Base-by-base conservation (phyloP, 2,329 filamentous ascomycete species). In the Purpureocillium takamizusanense region DNA sequence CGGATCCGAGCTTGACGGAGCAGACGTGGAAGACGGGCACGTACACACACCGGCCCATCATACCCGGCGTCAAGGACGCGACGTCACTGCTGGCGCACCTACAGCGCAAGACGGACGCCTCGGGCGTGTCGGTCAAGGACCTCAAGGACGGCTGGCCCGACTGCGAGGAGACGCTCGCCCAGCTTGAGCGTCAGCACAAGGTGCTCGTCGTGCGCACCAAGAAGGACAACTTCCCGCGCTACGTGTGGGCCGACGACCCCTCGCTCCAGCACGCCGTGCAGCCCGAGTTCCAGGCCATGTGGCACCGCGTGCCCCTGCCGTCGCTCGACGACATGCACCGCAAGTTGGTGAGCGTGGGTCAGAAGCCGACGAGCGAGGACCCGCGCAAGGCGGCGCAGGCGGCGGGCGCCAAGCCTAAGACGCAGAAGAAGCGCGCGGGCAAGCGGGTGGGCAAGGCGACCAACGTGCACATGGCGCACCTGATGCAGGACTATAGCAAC, bases 71-170 rank as follows among this genome's bases (percentile, higher is more conserved):
- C 43, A 81, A 78, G 50, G 81, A 78, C 52, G 78, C 81, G 42
- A 80, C 83, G 30, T 79, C 88, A 51, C 75, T 98, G 39, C 77
- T 94, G 39, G 76, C 75, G 39, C 83, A 86, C 55, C 75, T 98
- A 25, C 88, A 95, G 62, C 72, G 74, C 38, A 88, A 89, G 62
- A 78, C 77, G 37, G 88, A 88, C 42, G 85, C 86, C 2, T 79
- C 83, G 47, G 87, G 86, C 11, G 76, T 97, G 39, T 74, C 73
- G 29, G 86, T 97, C 45, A 88, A 87, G 59, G 88, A 95, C 52
- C 74, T 98, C 44, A 94, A 95, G 63, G 92, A 98, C 57, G 92
- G 92, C 46, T 98, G 92, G 92, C 80, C 83, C 17, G 81, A 83
- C 51, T 94, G 87, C 53, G 80, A 89, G 43, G 76, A 82, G 15